phyloP scores from a whole-genome alignment of 495 filamentous ascomycete species.

The Xylaria intraflava region DNA sequence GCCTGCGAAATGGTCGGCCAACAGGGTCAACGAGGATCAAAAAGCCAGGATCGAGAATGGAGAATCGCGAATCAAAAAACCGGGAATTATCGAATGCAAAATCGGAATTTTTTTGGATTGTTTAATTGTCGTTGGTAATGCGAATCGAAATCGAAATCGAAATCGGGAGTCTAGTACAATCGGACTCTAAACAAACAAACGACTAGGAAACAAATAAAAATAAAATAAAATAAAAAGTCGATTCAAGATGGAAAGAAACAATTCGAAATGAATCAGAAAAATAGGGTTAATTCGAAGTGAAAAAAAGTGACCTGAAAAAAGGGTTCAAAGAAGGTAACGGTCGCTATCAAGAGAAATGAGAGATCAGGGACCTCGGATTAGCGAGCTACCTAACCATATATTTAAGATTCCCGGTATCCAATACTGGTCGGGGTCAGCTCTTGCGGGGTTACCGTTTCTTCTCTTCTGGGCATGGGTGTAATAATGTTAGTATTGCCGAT shows the following conservation, averaged over 20 bases:
- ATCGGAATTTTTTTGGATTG: no score
- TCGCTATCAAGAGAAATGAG: conserved; percentile 3
- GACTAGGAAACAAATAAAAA: no score
- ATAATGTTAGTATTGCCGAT: conserved; percentile 9
- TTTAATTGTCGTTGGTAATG: no score
- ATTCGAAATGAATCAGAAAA: no score
- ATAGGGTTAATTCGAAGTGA: no score
- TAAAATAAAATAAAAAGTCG: no score
- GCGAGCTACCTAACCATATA: neutral
- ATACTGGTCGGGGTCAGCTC: neutral
- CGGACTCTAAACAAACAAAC: no score
- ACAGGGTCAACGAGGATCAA: no score
- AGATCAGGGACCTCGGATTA: neutral
- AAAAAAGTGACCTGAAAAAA: no score
- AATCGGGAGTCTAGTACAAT: neutral
- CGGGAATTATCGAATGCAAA: no score
- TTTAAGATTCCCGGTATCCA: conserved; percentile 8
- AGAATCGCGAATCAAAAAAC: neutral
- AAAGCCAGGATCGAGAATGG: conserved; percentile 1
- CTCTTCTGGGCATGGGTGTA: conserved; percentile 4
- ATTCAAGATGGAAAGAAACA: no score
- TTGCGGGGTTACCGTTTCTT: conserved; percentile 2
- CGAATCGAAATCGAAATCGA: no score
- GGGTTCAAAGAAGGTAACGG: conserved; percentile 7
- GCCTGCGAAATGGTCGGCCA: conserved; percentile 12